Base-by-base conservation (phyloP, 495 filamentous ascomycete genomes). In the Podospora pseudopauciseta region DNA sequence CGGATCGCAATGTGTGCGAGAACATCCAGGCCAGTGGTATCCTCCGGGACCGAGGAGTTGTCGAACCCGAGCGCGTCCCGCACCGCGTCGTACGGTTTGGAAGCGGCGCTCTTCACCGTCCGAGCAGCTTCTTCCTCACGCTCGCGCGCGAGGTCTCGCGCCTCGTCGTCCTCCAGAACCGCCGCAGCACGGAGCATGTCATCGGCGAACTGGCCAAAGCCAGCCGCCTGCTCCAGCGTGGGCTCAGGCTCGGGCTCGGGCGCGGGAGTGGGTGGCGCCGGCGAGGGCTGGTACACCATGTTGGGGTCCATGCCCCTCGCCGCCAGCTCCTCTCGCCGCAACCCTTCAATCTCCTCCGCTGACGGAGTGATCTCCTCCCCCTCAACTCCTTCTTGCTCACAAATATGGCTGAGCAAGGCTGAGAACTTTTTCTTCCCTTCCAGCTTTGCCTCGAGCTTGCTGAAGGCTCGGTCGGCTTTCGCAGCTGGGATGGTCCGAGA, bases 51-150 rank as follows among this genome's bases (percentile, higher is more conserved):
- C 13, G 61, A n/a, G 16, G 74, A 61, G 7, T 75, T 73, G 19
- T 68, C 74, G 59, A 74, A 77, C 15, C 77, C 78, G 66, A 84
- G 82, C 0, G 82, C 78, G 60, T 84, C 81, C 61, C 82, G 73
- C 30, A 84, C 80, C 18, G 81, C 81, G 65, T 84, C 82, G 70
- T 82, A 84, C 19, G 81, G 80, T 20, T 78, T 76, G 5, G 82
- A 79, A 18, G 70, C 70, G 49, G 70, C 27, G n/a, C 65, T 71
- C 59, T 71, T 71, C 13, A 74, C 68, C 4, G 62, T 34, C 19
- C 67, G 67, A 1, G 71, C 32, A 15, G 71, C 63, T 39, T 65
- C 70, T 27, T 79, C 73, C 27, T 75, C 72, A 1, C 39, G 39
- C 39, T 49, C 39, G 39, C 39, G 39, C 39, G 39, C 39, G 9